Evolutionary conservation across 2,329 filamentous ascomycete genomes (phyloP), one percentile per base, ranked within the genome.

Genomic region (Ophioceras dolichostomum): DNA sequence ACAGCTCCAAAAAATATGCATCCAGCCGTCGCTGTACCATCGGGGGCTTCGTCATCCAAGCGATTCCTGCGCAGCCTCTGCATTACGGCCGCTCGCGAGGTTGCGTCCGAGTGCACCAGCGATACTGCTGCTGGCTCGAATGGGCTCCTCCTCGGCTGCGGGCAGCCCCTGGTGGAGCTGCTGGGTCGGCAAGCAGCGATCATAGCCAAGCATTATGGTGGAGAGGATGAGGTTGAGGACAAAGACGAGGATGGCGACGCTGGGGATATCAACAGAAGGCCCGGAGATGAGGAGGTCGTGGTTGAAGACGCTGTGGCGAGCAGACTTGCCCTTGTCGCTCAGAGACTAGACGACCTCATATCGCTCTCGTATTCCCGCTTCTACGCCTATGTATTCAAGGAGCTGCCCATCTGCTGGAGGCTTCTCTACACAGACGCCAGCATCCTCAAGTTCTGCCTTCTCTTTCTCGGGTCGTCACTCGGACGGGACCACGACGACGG

Each of bases 351-450:
- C 26, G 71, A 81, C 39, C 55, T 81, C 13, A 56, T 75, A 5
- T 61, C 64, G 7, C 57, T 82, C 12, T 72, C 79, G 0, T 75
- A 76, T 39, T 62, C 71, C 30, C 80, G 76, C 45, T 73, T 89
- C 43, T 81, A 88, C 47, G 69, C 78, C 4, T 85, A 74, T 43
- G 68, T 75, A 2, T 87, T 75, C 52, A 71, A 70, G 43, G 65
- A 76, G 22, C 70, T 89, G 5, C 80, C 79, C 1, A 50, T 55
- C 8, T 74, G 70, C 49, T 91, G 83, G 84, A 64, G 78, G 18
- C 65, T 76, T 44, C 57, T 88, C 5, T 87, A 83, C 51, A 78
- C 79, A 1, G 80, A 87, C 39, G 74, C 79, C 2, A 72, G 73
- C 39, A 67, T 89, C 10, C 64, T 83, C 49, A 72, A 72, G 45